Base-by-base conservation (phyloP, 1,284 basidiomycete species). In the Ustilago nuda region DNA sequence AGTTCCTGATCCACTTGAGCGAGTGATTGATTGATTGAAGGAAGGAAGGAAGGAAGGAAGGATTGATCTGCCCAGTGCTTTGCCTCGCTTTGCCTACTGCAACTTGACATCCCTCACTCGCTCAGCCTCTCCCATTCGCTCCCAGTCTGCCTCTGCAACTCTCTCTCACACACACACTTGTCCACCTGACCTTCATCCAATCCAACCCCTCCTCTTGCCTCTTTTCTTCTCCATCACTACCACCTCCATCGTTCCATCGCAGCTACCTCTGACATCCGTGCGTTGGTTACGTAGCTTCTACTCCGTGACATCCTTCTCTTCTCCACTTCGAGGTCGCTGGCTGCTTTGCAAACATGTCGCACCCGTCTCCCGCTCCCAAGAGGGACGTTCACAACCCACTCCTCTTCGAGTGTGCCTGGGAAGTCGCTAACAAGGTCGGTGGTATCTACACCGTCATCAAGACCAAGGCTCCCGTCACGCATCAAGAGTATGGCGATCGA, bases 361-460 rank as follows among this genome's bases (percentile, higher is more conserved):
- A 45, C n/a, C 43, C n/a, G 11, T 63, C 70, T 15, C 23, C 61
- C 23, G 46, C 58, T 41, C 57, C 65, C 58, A 79, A 73, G 61
- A 68, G 80, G 48, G 82, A 83, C 66, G 82, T 83, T 17, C 74
- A 78, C 68, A 78, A 80, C 66, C 81, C 79, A 27, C 69, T 83
- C 36, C 79, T 83, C 61, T 83, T 83, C 59, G 82, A 83, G 72
- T 78, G 72, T 58, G 82, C 82, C 12, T 83, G 82, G 82, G 82
- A 83, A 66, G 82, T 83, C 13, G 82, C 82, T 12, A 82, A 82
- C 76, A 83, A 83, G 88, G 95, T 98, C 87, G 95, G 95, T 80
- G 95, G 95, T 76, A 98, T 98, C 88, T 98, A 98, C 90, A 98
- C 95, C 76, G 95, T 98, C 88, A 98, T 98, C 87, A 98, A 98